phyloP scores from a whole-genome alignment of 495 filamentous ascomycete genomes.

The Pyrenopolyporus hunteri region DNA sequence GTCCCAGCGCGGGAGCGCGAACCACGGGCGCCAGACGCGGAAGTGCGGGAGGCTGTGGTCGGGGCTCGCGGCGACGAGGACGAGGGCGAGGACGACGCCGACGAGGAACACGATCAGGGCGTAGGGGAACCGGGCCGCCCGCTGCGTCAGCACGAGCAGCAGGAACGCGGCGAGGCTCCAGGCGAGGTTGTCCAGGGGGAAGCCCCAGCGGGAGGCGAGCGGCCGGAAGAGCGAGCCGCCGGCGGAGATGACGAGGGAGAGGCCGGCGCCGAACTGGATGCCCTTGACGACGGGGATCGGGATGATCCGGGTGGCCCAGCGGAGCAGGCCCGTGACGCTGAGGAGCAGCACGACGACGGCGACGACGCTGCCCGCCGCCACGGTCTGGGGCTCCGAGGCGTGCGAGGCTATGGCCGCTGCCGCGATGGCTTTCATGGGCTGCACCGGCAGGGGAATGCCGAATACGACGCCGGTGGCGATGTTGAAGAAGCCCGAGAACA shows the following conservation, averaged over 20 bases:
- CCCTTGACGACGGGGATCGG: conserved; percentile 89
- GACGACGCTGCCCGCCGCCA: conserved; percentile 81
- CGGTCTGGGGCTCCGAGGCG: conserved; percentile 69
- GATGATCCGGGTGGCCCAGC: conserved; percentile 70
- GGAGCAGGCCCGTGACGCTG: conserved; percentile 74
- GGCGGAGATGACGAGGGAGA: conserved; percentile 77
- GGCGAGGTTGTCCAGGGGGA: conserved; percentile 72
- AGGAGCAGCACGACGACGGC: conserved; percentile 73
- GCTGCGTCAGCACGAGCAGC: conserved; percentile 66
- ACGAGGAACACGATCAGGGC: conserved; percentile 72
- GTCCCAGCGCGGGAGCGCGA: conserved; percentile 51
- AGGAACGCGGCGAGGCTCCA: conserved; percentile 75
- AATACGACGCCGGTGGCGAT: conserved; percentile 80
- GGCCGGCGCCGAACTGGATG: conserved; percentile 89
- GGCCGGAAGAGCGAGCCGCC: conserved; percentile 66
- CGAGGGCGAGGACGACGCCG: conserved; percentile 64
- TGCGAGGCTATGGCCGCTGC: conserved; percentile 76
- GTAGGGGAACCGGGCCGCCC: conserved; percentile 69
- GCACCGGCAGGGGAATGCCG: conserved; percentile 84
- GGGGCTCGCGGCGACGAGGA: conserved; percentile 40
- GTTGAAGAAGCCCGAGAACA: conserved; percentile 88
- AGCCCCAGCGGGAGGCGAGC: conserved; percentile 57
- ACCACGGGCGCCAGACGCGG: conserved; percentile 55
- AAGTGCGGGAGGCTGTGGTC: conserved; percentile 52
- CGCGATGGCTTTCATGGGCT: conserved; percentile 90